phyloP scores from a whole-genome alignment of 2,329 filamentous ascomycete genomes.

The Penicillium carneum region DNA sequence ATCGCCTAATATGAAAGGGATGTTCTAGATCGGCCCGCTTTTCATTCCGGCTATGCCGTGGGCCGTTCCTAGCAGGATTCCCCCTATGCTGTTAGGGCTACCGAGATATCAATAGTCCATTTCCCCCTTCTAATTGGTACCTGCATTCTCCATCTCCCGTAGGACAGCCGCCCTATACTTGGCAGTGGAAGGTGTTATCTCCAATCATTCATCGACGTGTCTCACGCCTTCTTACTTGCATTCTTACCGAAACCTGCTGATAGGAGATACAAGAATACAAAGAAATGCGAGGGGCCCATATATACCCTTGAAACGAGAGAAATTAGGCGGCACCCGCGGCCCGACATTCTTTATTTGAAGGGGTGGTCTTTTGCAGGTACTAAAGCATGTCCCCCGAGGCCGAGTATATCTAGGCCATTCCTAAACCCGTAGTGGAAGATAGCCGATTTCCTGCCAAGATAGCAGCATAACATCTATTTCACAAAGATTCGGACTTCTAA shows the following conservation, averaged over 20 bases:
- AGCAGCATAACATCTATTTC: not conserved
- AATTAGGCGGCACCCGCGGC: not conserved
- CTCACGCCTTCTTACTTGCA: slow-evolving; percentile 1
- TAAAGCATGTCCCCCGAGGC: not conserved
- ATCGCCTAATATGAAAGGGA: slow-evolving; percentile 8
- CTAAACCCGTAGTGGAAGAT: not conserved
- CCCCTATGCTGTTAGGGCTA: slow-evolving; percentile 20
- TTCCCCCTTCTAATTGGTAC: slow-evolving; percentile 1
- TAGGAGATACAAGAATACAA: not conserved
- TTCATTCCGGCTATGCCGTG: slow-evolving; percentile 30
- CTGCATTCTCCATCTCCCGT: slow-evolving; percentile 3
- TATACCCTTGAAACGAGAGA: not conserved
- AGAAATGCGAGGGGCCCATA: not conserved
- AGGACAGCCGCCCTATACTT: slow-evolving; percentile 10
- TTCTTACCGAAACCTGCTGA: slow-evolving; percentile 3
- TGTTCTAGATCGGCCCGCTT: slow-evolving; percentile 30
- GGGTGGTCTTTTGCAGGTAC: not conserved
- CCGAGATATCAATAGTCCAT: slow-evolving; percentile 8
- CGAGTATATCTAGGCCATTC: not conserved
- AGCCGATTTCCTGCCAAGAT: not conserved
- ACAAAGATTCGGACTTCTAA: not conserved
- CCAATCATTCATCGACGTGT: slow-evolving; percentile 12
- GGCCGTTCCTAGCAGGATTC: slow-evolving; percentile 29
- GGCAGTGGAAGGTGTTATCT: not conserved
- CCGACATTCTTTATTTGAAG: slow-evolving; percentile 8